phyloP scores from a whole-genome alignment of 176 grass and related monocot genomes.

The Leersia perrieri region DNA sequence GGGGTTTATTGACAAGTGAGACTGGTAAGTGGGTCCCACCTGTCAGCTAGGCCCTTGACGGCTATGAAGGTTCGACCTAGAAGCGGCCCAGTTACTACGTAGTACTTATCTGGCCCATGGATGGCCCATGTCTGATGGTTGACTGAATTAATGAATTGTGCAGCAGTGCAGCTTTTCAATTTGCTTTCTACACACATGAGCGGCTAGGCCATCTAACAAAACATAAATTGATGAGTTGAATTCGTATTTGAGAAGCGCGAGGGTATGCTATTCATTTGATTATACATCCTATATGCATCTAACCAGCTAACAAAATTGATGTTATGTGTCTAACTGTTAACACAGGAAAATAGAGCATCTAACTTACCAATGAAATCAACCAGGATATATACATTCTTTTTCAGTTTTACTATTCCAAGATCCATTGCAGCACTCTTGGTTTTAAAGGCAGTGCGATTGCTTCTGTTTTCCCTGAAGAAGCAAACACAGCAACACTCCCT shows the following conservation, averaged over 20 bases:
- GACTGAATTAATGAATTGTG: too few relatives aligned
- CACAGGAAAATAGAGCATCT: too few relatives aligned
- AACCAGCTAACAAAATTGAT: neutral
- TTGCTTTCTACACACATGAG: too few relatives aligned
- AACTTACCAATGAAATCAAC: neutral
- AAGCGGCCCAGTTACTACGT: too few relatives aligned
- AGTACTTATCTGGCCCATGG: neutral
- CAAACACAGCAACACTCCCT: too few relatives aligned
- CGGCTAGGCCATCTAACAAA: too few relatives aligned
- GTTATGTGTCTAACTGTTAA: neutral
- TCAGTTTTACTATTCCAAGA: neutral
- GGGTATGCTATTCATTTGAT: neutral
- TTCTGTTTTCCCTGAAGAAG: neutral
- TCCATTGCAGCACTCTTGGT: neutral
- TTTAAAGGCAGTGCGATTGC: neutral
- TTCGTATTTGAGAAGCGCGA: neutral
- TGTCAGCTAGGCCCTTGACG: neutral
- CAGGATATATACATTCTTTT: neutral
- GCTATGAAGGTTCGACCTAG: too few relatives aligned
- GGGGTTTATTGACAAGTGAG: conserved; percentile 17
- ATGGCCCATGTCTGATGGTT: too few relatives aligned
- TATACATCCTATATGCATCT: neutral
- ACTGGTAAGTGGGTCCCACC: neutral
- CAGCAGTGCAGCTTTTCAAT: too few relatives aligned
- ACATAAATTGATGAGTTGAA: neutral